These are phyloP conservation scores for Blechomonas ayalai DNA, from an alignment of 208 protist genomes.

Conservation along the genomic window DNA sequence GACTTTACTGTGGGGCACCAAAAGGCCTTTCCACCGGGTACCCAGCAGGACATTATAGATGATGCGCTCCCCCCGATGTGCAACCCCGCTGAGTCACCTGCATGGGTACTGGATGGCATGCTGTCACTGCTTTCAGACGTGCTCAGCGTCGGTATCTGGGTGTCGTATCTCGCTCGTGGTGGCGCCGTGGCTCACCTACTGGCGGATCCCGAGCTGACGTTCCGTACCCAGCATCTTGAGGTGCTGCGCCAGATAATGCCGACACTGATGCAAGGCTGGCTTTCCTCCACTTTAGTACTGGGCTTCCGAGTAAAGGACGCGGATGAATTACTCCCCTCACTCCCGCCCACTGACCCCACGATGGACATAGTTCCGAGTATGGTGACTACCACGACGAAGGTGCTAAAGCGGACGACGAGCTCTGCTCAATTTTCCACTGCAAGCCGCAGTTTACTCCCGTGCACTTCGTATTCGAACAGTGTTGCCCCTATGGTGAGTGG, in stretches of 20 bases:
- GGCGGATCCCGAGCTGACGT: slow-evolving; percentile 24
- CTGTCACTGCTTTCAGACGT: slow-evolving; percentile 63
- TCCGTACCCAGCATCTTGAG: slow-evolving; percentile 66
- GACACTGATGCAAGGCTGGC: slow-evolving; percentile 57
- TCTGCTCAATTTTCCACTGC: too few relatives aligned
- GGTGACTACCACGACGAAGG: too few relatives aligned
- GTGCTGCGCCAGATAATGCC: slow-evolving; percentile 44
- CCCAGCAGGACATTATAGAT: not conserved
- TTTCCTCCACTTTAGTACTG: slow-evolving; percentile 42
- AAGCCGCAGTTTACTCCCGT: too few relatives aligned
- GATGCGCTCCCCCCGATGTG: not conserved
- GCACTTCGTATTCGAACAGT: too few relatives aligned
- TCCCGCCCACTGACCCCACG: too few relatives aligned
- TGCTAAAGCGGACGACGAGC: too few relatives aligned
- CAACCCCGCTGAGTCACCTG: slow-evolving; percentile 27
- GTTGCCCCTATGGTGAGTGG: too few relatives aligned
- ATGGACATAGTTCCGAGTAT: too few relatives aligned
- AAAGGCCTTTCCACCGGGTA: slow-evolving; percentile 15
- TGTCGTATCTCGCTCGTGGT: slow-evolving; percentile 60
- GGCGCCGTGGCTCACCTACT: slow-evolving; percentile 51
- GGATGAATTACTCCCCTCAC: slow-evolving; percentile 11
- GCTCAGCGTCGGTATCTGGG: slow-evolving; percentile 46
- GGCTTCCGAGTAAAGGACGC: slow-evolving; percentile 25
- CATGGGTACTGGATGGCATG: slow-evolving; percentile 61
- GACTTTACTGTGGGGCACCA: slow-evolving; percentile 27